A percentile compares a stretch with the other conserved stretches of the same genome.
These are phyloP conservation scores for Leishmania lainsoni DNA, from an alignment of 208 protist genomes.

Conservation along the genomic window DNA sequence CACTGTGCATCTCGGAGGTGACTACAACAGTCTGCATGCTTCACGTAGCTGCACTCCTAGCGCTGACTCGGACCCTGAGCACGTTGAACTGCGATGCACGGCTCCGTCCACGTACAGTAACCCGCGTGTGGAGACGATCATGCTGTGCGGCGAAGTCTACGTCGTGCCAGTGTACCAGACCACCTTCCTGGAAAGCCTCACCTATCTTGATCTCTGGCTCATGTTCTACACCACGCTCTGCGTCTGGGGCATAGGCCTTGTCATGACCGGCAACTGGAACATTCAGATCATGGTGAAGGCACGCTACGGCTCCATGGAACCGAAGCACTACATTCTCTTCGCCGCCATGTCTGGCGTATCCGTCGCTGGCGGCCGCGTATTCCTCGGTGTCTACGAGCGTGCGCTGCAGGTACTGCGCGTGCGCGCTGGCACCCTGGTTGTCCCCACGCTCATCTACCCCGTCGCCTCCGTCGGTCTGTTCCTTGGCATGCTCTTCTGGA, in stretches of 20 bases:
- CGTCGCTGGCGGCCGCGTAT: slow-evolving; percentile 45
- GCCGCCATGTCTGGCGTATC: slow-evolving; percentile 47
- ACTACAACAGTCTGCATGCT: neutral
- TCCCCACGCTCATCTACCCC: slow-evolving; percentile 37
- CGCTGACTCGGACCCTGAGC: neutral
- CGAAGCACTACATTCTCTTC: slow-evolving; percentile 58
- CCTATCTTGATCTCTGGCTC: slow-evolving; percentile 56
- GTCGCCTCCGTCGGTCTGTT: slow-evolving; percentile 37
- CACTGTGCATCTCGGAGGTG: slow-evolving; percentile 1
- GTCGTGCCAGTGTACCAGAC: slow-evolving; percentile 56
- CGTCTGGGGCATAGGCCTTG: slow-evolving; percentile 57
- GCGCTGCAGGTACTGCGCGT: slow-evolving; percentile 27
- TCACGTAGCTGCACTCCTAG: neutral
- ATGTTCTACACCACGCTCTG: slow-evolving; percentile 49
- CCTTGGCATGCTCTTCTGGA: slow-evolving; percentile 46
- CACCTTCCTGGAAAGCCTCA: slow-evolving; percentile 49
- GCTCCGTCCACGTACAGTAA: slow-evolving; percentile 37
- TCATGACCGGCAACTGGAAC: slow-evolving; percentile 53
- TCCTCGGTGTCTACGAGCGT: slow-evolving; percentile 47
- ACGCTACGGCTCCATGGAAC: slow-evolving; percentile 31
- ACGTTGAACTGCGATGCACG: neutral
- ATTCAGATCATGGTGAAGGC: slow-evolving; percentile 48
- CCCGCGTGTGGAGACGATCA: slow-evolving; percentile 48
- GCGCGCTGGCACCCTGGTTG: slow-evolving; percentile 18
- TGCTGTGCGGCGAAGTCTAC: slow-evolving; percentile 55